Base-by-base conservation (phyloP, 805 yeast species). In the Metschnikowia santaceciliae region DNA sequence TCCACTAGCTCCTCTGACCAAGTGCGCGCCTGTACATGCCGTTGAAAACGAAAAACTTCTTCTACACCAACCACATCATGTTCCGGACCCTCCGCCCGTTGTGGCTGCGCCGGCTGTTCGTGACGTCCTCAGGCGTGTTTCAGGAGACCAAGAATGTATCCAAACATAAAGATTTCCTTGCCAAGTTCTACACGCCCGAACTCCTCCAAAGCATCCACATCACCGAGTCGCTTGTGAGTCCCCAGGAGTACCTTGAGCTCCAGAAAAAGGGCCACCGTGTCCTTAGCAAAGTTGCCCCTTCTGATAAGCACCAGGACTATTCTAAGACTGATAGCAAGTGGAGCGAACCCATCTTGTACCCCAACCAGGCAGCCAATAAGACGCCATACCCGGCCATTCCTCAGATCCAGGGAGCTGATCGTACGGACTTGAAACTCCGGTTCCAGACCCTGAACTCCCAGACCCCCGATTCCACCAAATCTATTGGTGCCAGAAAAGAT, bases 101-200 rank as follows among this genome's bases (percentile, higher is more conserved):
- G 26, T 33, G 36, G 34, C 37, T 34, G 30, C 32, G 45, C n/a
- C 39, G 45, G 42, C 32, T 49, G 43, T 42, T 48, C 33, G 43
- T 48, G 38, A 47, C 48, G 15, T 32, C 49, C 37, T 32, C 17
- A 19, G n/a, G 20, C 3, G 30, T 32, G 22, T 32, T 33, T 8
- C 48, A 32, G 41, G 32, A 35, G 13, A 35, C 14, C 26, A 35
- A 34, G 30, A 35, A 23, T 4, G 2, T 35, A 8, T 54, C 61
- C 13, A 54, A 71, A 51, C 90, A 85, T 66, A 59, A 82, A 55
- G 77, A 80, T 42, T 76, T 74, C 55, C 75, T 91, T 58, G 68
- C 81, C 43, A 82, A 90, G 63, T 92, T 84, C 73, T 92, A 92
- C 67, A 82, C 92, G 7, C 88, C 90, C 32, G 86, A 84, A 52